These are phyloP conservation scores for Paraphaeosphaeria minitans DNA, from an alignment of 2,329 filamentous ascomycete species.

Conservation along the genomic window DNA sequence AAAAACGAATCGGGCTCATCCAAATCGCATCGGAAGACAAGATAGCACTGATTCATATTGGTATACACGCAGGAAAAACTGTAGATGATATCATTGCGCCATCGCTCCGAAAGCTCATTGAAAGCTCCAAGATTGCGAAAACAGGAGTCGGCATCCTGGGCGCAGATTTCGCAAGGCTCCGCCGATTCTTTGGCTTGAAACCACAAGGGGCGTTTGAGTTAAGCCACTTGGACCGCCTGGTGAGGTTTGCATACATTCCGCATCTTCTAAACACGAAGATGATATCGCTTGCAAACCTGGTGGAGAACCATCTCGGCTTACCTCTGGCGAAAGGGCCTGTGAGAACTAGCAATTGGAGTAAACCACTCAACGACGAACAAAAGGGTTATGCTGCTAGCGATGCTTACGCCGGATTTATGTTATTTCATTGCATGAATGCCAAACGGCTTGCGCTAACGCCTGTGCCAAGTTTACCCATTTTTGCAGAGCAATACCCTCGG, in stretches of 20 bases:
- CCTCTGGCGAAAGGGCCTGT: slow-evolving; percentile 82
- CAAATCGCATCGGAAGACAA: slow-evolving; percentile 79
- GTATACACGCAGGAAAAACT: slow-evolving; percentile 55
- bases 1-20: slow-evolving; percentile 77
- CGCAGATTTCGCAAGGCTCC: slow-evolving; percentile 68
- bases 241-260: slow-evolving; percentile 67
- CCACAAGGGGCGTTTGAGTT: slow-evolving; percentile 76
- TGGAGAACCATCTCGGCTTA: slow-evolving; percentile 71
- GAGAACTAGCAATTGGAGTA: slow-evolving; percentile 76
- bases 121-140: slow-evolving; percentile 72
- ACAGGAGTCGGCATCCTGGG: slow-evolving; percentile 73
- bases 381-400: slow-evolving; percentile 79
- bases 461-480: slow-evolving; percentile 28
- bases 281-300: slow-evolving; percentile 71
- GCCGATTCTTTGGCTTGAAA: slow-evolving; percentile 67
- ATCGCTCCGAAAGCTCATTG: slow-evolving; percentile 72
- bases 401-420: slow-evolving; percentile 79
- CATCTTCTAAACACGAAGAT: slow-evolving; percentile 48
- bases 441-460: slow-evolving; percentile 62
- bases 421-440: slow-evolving; percentile 74
- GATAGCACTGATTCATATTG: slow-evolving; percentile 82
- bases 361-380: slow-evolving; percentile 66
- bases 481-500: slow-evolving; percentile 35
- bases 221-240: slow-evolving; percentile 78
- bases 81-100: slow-evolving; percentile 68